Evolutionary conservation across 805 yeast species (phyloP), one percentile per base, ranked within the genome.

Genomic region (Pichia heedii): DNA sequence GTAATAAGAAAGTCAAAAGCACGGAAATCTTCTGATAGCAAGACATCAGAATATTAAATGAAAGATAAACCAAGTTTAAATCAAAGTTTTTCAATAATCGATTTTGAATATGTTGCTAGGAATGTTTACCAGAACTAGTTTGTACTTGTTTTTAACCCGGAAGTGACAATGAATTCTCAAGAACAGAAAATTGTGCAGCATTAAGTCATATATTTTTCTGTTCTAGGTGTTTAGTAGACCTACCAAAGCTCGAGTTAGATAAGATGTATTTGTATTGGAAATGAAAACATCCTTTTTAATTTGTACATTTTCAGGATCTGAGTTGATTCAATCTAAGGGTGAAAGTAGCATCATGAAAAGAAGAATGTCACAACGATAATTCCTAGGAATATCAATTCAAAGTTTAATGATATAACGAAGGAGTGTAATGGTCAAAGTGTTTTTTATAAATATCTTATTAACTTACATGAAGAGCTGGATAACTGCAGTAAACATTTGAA

Each of bases 81-180:
- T 6, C 77, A 74, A 48, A 75, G 88, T 43, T 77, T 79, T 58
- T 86, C 86, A 53, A 54, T 87, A 43, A 76, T 76, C 49, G 97
- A 89, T 62, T 90, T 89, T 58, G 97, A 89, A 63, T 74, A 72
- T 50, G 80, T 90, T 39, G 97, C 97, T 1, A 71, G 84, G 33
- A 73, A 76, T 47, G 74, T 85, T 68, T 89, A 69, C 72, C 82
- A 21, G 77, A 78, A 33, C 70, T 74, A n/a, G 90, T 87, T 0
- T 83, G 95, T 84, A 85, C 86, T 15, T 89, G 88, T 60, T 84
- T 84, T 57, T 78, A 89, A 2, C 78, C 93, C 3, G 97, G 90
- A 4, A 71, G 93, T 13, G 94, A 85, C 58, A 96, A 89, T 57
- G 97, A 89, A 63, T 75, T 89, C 50, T 73, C 95, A 0, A 55